phyloP scores from a whole-genome alignment of 1,284 basidiomycete genomes.

The Microbotryum intermedium region DNA sequence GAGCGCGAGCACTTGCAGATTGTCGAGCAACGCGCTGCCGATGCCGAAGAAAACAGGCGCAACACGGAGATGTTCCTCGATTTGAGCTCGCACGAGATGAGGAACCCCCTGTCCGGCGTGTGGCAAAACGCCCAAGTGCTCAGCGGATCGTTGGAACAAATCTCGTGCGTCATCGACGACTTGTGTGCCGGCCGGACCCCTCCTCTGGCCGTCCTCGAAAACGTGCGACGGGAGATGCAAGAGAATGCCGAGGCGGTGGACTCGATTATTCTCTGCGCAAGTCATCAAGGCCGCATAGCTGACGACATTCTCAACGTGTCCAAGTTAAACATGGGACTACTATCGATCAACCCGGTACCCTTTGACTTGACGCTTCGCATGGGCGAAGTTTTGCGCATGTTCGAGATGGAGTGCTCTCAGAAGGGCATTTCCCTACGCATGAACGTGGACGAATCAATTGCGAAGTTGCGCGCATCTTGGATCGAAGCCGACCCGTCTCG shows the following conservation, averaged over 20 bases:
- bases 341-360: constrained; percentile 17
- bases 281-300: constrained; percentile 31
- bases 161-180: constrained; percentile 19
- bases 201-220: constrained; percentile 2
- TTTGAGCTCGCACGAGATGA: constrained; percentile 11
- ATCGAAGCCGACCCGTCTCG: constrained; percentile 28
- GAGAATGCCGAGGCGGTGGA: constrained; percentile 34
- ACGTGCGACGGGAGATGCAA: constrained; percentile 26
- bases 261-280: constrained; percentile 33
- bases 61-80: constrained; percentile 31
- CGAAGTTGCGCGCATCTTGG: constrained; percentile 6
- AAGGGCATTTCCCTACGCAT: constrained; percentile 26
- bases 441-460: constrained; percentile 15
- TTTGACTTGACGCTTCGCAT: constrained; percentile 23
- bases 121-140: constrained; percentile 32
- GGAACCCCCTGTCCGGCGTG: constrained; percentile 7
- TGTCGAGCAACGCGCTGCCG: constrained; percentile 27
- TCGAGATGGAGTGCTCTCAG: constrained; percentile 21
- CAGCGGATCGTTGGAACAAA: constrained; percentile 19
- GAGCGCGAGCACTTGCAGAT: constrained; percentile 30
- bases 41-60: constrained; percentile 29
- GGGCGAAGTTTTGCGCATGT: constrained; percentile 25
- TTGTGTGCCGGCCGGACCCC: constrained; percentile 4
- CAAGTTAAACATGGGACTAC: constrained; percentile 31
- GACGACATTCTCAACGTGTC: constrained; percentile 32